Conservation (phyloP, 129 eudicot species). For the Flaveria bidentis region DNA sequence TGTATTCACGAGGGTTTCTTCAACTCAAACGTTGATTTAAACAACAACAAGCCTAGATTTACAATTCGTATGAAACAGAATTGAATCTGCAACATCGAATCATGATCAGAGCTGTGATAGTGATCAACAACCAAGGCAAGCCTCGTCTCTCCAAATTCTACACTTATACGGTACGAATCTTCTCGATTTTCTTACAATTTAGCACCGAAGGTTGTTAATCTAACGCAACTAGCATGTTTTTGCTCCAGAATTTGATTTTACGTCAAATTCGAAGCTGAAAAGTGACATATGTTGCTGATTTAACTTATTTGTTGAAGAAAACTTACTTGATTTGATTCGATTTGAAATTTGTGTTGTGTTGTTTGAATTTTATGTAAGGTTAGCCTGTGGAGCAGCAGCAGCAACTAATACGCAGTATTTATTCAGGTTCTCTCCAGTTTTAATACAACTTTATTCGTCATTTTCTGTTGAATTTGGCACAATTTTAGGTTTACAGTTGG, state of each 20-base stretch:
- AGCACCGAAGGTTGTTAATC: neutral
- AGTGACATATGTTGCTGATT: neutral
- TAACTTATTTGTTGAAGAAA: neutral
- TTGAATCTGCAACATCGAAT: constrained; percentile 4
- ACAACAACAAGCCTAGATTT: constrained; percentile 1
- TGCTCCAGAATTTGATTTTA: no score
- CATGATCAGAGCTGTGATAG: constrained; percentile 60
- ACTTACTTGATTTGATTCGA: constrained; percentile 2
- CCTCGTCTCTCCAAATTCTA: constrained; percentile 59
- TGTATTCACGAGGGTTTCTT: constrained; percentile 8
- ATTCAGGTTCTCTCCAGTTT: constrained; percentile 44
- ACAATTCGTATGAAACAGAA: neutral
- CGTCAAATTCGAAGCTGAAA: constrained; percentile 10
- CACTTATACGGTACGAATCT: constrained; percentile 43
- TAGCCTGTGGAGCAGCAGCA: constrained; percentile 86
- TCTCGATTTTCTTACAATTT: neutral
- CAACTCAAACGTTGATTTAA: constrained; percentile 8
- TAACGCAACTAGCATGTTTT: neutral
- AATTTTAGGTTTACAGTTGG: constrained; percentile 18
- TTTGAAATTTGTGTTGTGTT: neutral
- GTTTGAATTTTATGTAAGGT: constrained; percentile 26
- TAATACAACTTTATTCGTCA: neutral
- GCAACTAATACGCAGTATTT: constrained; percentile 60
- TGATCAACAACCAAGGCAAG: constrained; percentile 63
- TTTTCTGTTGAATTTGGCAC: neutral